Base-by-base conservation (phyloP, 768 basidiomycete genomes). In the Tephrocybe sp. region DNA sequence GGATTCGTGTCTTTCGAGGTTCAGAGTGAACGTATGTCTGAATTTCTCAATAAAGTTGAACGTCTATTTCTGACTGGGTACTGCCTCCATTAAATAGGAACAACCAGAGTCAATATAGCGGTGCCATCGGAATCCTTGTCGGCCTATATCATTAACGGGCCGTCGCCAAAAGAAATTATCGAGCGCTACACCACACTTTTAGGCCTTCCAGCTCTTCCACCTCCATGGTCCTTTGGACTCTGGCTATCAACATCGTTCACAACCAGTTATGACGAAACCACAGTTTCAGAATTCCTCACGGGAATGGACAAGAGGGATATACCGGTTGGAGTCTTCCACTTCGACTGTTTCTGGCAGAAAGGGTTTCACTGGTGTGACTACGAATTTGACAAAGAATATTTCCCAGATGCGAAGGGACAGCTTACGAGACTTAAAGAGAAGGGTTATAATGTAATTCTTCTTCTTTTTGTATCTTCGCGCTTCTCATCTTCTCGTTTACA, bases 231-330 rank as follows among this genome's bases (percentile, higher is more conserved):
- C 4, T 78, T 76, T 58, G 72, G 73, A 34, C 71, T 78, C 12
- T 78, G 73, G 71, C 64, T 78, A 7, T 72, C 74, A 11, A 77
- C 77, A 0, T 75, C 73, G 2, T 79, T 78, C 62, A 71, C 73
- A 2, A 78, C 75, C 1, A 62, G 65, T 19, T 77, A 77, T 56
- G 68, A 73, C 51, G 67, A 73, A 56, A 59, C 67, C 36, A 79
- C 77, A 2, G 74, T 79, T 32, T 68, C 68, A 6, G 54, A 64
- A 31, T 77, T 77, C 61, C 63, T 79, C 4, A 56, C 73, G 32
- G 76, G 73, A 7, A 76, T 79, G 76, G 60, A 68, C 38, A 55
- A 67, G 44, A 59, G 72, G 13, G 57, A 71, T 23, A 72, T 72
- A 34, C 50, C 67, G 17, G 70, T 77, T 34, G 64, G 68, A 2